phyloP scores from a whole-genome alignment of 495 filamentous ascomycete genomes.

The Xylaria curta region DNA sequence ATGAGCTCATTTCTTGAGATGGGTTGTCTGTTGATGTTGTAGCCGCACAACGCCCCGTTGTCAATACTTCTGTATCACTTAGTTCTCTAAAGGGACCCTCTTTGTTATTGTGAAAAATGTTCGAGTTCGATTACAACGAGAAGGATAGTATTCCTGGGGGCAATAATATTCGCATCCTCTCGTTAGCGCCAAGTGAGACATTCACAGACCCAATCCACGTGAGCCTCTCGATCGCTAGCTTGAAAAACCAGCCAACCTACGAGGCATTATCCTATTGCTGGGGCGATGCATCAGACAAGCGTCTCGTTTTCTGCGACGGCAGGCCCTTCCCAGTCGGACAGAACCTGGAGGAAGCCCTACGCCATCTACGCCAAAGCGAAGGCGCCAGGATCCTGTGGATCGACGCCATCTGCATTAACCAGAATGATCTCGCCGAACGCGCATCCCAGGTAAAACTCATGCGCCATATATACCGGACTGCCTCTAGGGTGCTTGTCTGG shows the following conservation, averaged over 20 bases:
- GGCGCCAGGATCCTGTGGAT: background rate
- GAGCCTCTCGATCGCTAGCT: background rate
- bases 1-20: no score
- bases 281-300: background rate
- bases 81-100: no score
- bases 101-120: background rate
- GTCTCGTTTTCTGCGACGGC: background rate
- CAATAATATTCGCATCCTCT: background rate
- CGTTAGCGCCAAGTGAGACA: slow-evolving; percentile 1
- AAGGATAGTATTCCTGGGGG: background rate
- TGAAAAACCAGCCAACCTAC: background rate
- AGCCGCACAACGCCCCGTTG: no score
- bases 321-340: background rate
- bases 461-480: background rate
- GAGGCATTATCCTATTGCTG: slow-evolving; percentile 6
- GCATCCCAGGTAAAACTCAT: background rate
- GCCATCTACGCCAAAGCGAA: background rate
- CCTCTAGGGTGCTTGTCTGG: background rate
- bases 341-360: background rate
- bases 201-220: background rate
- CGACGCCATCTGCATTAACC: background rate
- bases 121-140: background rate
- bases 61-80: no score
- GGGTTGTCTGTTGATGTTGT: no score
- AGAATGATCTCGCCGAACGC: background rate